phyloP scores from a whole-genome alignment of 1,284 basidiomycete species.

The Neolentinus lepideus region DNA sequence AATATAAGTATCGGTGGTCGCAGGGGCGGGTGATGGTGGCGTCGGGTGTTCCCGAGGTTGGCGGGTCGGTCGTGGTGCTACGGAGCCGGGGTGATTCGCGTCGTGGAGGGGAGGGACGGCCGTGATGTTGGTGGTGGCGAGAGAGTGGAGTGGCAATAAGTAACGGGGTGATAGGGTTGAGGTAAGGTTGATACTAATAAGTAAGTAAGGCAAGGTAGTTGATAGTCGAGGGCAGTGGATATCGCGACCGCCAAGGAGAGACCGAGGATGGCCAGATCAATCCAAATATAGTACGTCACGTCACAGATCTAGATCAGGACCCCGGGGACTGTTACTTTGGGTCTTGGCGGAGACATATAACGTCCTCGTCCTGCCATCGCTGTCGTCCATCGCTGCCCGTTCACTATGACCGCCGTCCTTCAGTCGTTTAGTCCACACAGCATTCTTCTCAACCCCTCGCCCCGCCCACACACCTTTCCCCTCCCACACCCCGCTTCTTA shows the following conservation, averaged over 20 bases:
- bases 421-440: not conserved
- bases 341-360: not conserved
- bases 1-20: no score
- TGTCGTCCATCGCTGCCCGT: not conserved
- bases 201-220: no score
- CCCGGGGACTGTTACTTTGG: not conserved
- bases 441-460: conserved; percentile 5
- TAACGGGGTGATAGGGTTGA: not conserved
- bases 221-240: no score
- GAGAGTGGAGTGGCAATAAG: no score
- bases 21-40: no score
- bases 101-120: no score
- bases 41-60: no score
- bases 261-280: not conserved
- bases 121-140: no score
- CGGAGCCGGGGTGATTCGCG: no score
- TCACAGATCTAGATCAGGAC: not conserved
- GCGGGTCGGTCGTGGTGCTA: no score
- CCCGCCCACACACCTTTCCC: not conserved
- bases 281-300: not conserved
- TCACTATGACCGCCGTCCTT: not conserved
- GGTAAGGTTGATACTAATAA: not conserved
- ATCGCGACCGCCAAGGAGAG: no score
- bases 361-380: not conserved
- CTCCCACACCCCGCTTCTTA: not conserved